These are phyloP conservation scores for Penicillium italicum DNA, from an alignment of 2,329 filamentous ascomycete genomes.

Conservation along the genomic window DNA sequence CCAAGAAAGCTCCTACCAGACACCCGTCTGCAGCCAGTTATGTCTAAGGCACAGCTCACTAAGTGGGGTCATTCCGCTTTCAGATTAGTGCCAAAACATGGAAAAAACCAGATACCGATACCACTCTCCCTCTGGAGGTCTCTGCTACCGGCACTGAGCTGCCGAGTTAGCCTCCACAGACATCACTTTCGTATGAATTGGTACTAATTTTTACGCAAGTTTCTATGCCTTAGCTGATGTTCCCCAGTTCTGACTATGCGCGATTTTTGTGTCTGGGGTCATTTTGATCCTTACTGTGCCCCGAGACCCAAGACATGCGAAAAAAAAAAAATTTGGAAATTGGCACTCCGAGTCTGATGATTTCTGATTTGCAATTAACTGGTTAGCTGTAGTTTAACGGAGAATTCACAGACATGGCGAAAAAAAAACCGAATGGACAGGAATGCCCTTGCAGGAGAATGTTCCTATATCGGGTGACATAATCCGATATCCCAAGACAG, in stretches of 20 bases:
- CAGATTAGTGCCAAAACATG: slow-evolving; percentile 5
- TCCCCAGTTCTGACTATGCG: slow-evolving; percentile 25
- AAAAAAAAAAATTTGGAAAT: slow-evolving; percentile 10
- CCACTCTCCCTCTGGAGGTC: not conserved
- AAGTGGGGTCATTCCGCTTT: too few species aligned
- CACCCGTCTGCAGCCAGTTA: slow-evolving; percentile 7
- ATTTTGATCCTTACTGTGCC: slow-evolving; percentile 5
- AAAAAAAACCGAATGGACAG: slow-evolving; percentile 4
- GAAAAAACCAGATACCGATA: slow-evolving; percentile 7
- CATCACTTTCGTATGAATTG: slow-evolving; percentile 9
- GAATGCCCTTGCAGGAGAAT: slow-evolving; percentile 21
- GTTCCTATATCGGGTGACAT: slow-evolving; percentile 14
- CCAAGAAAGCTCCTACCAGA: slow-evolving; percentile 5
- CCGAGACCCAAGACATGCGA: slow-evolving; percentile 6
- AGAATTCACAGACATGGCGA: slow-evolving; percentile 14
- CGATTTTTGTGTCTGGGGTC: slow-evolving; percentile 21
- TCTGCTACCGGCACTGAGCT: slow-evolving; percentile 19
- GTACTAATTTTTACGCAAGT: slow-evolving; percentile 3
- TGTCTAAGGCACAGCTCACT: not conserved
- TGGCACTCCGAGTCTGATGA: slow-evolving; percentile 5
- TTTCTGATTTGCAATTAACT: slow-evolving; percentile 4
- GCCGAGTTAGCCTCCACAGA: slow-evolving; percentile 21
- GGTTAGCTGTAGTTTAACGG: not conserved
- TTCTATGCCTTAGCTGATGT: slow-evolving; percentile 15
- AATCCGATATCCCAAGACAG: slow-evolving; percentile 8